Evolutionary conservation across 257 asterid genomes (phyloP).

Genomic region (Capsicum chinense): DNA sequence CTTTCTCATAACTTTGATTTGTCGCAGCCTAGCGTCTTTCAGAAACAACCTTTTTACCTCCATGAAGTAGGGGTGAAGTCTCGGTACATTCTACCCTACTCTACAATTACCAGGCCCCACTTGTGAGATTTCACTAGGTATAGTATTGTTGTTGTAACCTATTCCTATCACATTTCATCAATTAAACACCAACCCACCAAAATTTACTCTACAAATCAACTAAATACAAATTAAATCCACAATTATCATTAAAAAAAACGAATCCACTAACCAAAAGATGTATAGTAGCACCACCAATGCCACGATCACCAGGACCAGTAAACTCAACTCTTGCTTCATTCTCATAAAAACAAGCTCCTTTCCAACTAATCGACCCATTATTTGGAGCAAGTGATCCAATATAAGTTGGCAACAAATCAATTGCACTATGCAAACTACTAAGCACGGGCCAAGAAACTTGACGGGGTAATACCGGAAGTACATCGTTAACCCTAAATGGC

Average conservation of each 20-base stretch:
- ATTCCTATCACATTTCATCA: background rate
- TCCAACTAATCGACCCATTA: constrained; percentile 85
- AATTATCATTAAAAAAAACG: background rate
- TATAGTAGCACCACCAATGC: constrained; percentile 83
- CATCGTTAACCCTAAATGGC: constrained; percentile 83
- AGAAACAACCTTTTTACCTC: too few relatives aligned
- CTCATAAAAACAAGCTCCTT: constrained; percentile 82
- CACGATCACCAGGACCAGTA: constrained; percentile 70
- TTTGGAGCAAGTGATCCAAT: constrained; percentile 87
- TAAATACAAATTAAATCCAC: background rate
- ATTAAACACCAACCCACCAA: background rate
- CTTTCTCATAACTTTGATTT: too few relatives aligned
- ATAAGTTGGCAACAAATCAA: constrained; percentile 88
- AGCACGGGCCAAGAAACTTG: constrained; percentile 94
- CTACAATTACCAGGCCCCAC: too few relatives aligned
- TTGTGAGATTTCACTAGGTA: too few relatives aligned
- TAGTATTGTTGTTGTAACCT: background rate
- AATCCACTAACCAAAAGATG: constrained; percentile 66
- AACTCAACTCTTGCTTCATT: constrained; percentile 80
- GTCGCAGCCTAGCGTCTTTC: too few relatives aligned
- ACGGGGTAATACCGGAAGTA: constrained; percentile 86
- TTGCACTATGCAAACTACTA: constrained; percentile 79
- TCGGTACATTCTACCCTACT: too few relatives aligned
- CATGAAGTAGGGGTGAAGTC: too few relatives aligned
- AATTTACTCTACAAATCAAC: background rate